phyloP scores from a whole-genome alignment of 2,329 filamentous ascomycete genomes.

The Tolypocladium amazonense region DNA sequence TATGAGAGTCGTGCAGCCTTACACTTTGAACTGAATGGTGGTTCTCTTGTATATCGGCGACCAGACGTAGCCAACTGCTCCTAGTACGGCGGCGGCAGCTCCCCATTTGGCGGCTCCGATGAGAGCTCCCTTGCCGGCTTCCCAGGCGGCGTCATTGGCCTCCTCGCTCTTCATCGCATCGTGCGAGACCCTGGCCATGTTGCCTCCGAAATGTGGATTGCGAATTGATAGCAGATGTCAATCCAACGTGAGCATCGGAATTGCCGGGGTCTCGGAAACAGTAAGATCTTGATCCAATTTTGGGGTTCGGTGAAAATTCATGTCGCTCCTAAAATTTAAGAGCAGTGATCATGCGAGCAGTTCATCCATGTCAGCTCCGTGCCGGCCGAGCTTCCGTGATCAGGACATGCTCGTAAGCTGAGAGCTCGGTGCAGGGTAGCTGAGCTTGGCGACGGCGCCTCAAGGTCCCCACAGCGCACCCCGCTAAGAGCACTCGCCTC shows the following conservation, averaged over 20 bases:
- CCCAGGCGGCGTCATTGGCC: constrained; percentile 59
- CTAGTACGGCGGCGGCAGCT: constrained; percentile 50
- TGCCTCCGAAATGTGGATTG: neutral
- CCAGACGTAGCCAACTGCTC: constrained; percentile 49
- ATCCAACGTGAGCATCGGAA: neutral
- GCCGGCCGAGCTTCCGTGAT: neutral
- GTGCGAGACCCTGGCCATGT: constrained; percentile 30
- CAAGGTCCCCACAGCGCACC: constrained; percentile 1
- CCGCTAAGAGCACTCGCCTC: constrained; percentile 5
- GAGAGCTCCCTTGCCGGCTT: constrained; percentile 56
- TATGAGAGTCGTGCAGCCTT: constrained; percentile 18
- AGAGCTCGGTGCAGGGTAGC: constrained; percentile 1
- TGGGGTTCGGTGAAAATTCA: neutral
- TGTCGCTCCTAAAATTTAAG: neutral
- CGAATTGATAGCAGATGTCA: neutral
- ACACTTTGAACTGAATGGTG: constrained; percentile 72
- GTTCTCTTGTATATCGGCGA: constrained; percentile 64
- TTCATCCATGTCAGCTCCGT: neutral
- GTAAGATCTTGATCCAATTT: neutral
- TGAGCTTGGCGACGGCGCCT: neutral
- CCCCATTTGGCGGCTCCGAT: constrained; percentile 66
- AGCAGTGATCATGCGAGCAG: neutral
- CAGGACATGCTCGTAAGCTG: neutral
- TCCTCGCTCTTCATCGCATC: constrained; percentile 54
- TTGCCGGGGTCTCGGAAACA: neutral